Conservation (phyloP, 225 moss, liverwort and hornwort species). For the Bryum argenteum region DNA sequence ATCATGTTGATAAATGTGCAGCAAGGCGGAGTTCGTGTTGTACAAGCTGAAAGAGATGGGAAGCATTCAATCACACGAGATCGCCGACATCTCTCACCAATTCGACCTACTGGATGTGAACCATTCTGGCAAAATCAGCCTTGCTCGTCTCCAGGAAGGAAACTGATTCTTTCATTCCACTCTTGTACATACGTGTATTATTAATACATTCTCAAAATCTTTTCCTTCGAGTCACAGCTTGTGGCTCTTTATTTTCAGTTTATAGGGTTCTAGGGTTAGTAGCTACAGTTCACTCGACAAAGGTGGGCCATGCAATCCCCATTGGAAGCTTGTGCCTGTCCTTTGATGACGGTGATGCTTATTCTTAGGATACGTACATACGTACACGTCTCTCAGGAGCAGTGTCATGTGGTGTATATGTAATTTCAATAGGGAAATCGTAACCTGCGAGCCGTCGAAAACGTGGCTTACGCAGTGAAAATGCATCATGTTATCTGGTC, state of each 20-base stretch:
- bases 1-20: slow-evolving; percentile 32
- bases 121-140: slow-evolving; percentile 67
- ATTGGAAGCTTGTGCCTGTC: neutral
- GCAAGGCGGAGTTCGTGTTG: slow-evolving; percentile 88
- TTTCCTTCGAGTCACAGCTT: slow-evolving; percentile 17
- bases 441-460: no score
- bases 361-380: slow-evolving; percentile 12
- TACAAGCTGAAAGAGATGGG: slow-evolving; percentile 94
- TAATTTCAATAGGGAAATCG: slow-evolving; percentile 1
- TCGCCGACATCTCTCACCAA: slow-evolving; percentile 65
- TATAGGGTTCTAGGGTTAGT: slow-evolving; percentile 8
- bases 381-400: slow-evolving; percentile 8
- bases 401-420: slow-evolving; percentile 23
- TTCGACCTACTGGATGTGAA: slow-evolving; percentile 73
- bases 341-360: slow-evolving; percentile 34
- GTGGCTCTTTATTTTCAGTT: slow-evolving; percentile 11
- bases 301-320: slow-evolving; percentile 15
- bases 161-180: slow-evolving; percentile 24
- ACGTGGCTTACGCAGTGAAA: neutral
- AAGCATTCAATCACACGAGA: slow-evolving; percentile 49
- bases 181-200: slow-evolving; percentile 24
- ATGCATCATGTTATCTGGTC: slow-evolving; percentile 4
- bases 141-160: slow-evolving; percentile 53
- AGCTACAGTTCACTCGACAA: slow-evolving; percentile 23
- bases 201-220: neutral